Evolutionary conservation across 352 stramenopile genomes (phyloP).

Genomic region (Globisporangium rhizosaccharum): DNA sequence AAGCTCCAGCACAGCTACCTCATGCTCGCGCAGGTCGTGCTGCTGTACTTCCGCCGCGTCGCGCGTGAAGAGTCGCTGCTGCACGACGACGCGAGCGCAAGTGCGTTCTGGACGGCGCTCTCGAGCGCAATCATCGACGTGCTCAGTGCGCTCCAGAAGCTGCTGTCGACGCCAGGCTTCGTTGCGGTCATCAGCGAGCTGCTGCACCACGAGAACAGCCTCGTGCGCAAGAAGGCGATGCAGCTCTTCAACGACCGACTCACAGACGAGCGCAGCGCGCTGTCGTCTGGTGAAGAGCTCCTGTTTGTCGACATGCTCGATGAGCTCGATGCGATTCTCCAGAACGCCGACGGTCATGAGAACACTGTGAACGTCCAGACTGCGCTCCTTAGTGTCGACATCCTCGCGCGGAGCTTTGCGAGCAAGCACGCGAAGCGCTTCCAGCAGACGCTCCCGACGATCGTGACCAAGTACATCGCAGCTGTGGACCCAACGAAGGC

Average conservation of each 20-base stretch:
- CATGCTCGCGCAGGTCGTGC: conserved; percentile 67
- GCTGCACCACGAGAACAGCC: conserved; percentile 78
- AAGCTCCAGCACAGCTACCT: conserved; percentile 75
- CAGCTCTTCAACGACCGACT: conserved; percentile 86
- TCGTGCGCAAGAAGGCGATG: conserved; percentile 87
- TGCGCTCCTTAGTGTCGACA: conserved; percentile 77
- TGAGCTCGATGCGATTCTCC: conserved; percentile 67
- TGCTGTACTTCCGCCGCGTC: conserved; percentile 80
- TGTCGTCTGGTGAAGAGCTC: conserved; percentile 66
- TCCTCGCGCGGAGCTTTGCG: conserved; percentile 79
- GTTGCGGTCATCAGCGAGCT: conserved; percentile 81
- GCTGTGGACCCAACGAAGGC: conserved; percentile 33
- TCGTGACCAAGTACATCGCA: conserved; percentile 63
- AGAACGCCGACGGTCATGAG: conserved; percentile 48
- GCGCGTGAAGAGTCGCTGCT: conserved; percentile 50
- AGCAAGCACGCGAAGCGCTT: conserved; percentile 66
- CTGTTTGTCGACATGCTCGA: conserved; percentile 87
- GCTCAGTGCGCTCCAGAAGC: conserved; percentile 67
- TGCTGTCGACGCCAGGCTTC: conserved; percentile 82
- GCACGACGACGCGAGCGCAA: conserved; percentile 32
- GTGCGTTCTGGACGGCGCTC: conserved; percentile 50
- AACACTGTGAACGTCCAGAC: conserved; percentile 81
- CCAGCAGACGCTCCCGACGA: conserved; percentile 58
- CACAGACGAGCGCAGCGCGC: conserved; percentile 48
- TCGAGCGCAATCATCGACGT: conserved; percentile 65